phyloP scores from a whole-genome alignment of 2,329 filamentous ascomycete species.

The Colletotrichum chlorophyti region DNA sequence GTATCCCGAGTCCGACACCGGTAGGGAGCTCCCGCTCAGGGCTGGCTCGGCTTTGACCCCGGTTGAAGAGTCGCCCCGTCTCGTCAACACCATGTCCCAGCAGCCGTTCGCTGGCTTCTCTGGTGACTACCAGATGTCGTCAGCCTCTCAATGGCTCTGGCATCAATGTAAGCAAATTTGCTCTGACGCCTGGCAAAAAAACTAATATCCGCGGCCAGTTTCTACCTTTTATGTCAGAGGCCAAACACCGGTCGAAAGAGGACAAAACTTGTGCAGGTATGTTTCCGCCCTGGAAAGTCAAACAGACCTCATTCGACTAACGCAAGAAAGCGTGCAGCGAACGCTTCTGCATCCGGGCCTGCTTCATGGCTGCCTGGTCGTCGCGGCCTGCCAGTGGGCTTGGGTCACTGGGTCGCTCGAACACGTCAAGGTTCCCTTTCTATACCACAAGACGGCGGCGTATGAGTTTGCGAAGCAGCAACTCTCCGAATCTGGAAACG shows the following conservation, averaged over 20 bases:
- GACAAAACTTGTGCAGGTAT: slow-evolving; percentile 42
- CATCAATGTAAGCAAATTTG: slow-evolving; percentile 39
- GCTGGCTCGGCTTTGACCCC: slow-evolving; percentile 25
- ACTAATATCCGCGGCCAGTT: slow-evolving; percentile 36
- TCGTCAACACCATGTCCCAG: slow-evolving; percentile 18
- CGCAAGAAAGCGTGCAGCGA: slow-evolving; percentile 44
- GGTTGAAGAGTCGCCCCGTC: not conserved
- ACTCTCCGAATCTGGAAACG: slow-evolving; percentile 44
- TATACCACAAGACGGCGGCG: slow-evolving; percentile 54
- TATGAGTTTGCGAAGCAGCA: slow-evolving; percentile 54
- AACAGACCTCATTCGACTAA: slow-evolving; percentile 13
- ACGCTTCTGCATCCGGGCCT: slow-evolving; percentile 52
- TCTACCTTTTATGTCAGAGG: slow-evolving; percentile 49
- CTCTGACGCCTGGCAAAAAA: too few species aligned
- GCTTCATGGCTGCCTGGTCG: slow-evolving; percentile 51
- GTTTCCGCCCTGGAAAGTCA: slow-evolving; percentile 1
- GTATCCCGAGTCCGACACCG: slow-evolving; percentile 35
- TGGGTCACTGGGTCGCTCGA: slow-evolving; percentile 54
- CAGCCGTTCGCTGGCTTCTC: slow-evolving; percentile 28
- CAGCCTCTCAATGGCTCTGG: slow-evolving; percentile 43
- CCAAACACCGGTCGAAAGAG: slow-evolving; percentile 45
- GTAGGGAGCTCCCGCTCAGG: slow-evolving; percentile 15
- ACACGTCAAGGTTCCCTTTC: slow-evolving; percentile 50
- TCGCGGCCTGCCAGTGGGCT: slow-evolving; percentile 53
- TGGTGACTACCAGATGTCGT: slow-evolving; percentile 36